These are phyloP conservation scores for Hypericum perforatum DNA, from an alignment of 345 rosid genomes.

Conservation along the genomic window DNA sequence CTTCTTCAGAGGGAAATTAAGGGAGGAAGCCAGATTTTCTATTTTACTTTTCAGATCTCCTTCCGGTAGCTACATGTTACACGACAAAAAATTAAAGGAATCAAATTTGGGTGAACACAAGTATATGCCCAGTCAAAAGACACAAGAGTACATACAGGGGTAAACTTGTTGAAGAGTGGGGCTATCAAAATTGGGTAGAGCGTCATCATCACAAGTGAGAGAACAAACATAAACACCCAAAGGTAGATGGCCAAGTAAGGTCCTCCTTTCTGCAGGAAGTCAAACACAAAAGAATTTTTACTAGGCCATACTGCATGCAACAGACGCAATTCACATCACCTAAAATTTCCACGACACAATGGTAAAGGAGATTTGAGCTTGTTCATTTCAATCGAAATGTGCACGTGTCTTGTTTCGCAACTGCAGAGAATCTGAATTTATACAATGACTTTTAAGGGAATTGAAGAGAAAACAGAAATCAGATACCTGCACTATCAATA, in stretches of 20 bases:
- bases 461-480: too few relatives aligned
- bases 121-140: background rate
- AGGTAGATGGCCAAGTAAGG: constrained; percentile 96
- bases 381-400: too few relatives aligned
- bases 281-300: constrained; percentile 10
- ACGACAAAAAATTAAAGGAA: constrained; percentile 11
- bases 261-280: constrained; percentile 82
- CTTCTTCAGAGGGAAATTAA: constrained; percentile 85
- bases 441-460: too few relatives aligned
- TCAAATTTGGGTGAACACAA: constrained; percentile 9
- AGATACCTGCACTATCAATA: constrained; percentile 73
- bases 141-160: constrained; percentile 56
- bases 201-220: constrained; percentile 97
- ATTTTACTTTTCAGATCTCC: constrained; percentile 77
- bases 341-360: too few relatives aligned
- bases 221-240: constrained; percentile 93
- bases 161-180: constrained; percentile 94
- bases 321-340: too few relatives aligned
- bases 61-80: constrained; percentile 65
- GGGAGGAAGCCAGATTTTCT: constrained; percentile 84
- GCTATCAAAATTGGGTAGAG: constrained; percentile 84
- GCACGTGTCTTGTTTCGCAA: too few relatives aligned
- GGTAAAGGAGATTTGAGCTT: too few relatives aligned
- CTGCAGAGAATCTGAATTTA: too few relatives aligned
- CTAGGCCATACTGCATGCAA: background rate